Base-by-base conservation (phyloP, 176 grass and related monocot genomes). In the Carex cristatella region DNA sequence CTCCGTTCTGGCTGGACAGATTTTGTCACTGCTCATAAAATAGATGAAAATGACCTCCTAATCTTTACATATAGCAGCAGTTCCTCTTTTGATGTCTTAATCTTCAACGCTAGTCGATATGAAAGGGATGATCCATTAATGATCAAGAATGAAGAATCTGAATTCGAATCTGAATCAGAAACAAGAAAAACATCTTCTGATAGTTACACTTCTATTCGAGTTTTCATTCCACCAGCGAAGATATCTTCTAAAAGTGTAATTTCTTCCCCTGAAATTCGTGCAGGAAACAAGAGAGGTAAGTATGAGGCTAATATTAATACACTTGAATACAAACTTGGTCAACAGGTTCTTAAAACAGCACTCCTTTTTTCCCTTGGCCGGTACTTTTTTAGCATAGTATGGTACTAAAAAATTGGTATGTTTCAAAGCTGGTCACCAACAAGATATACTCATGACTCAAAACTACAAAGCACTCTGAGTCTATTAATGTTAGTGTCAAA, bases 21-120 rank as follows among this genome's bases (percentile, higher is more conserved):
- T 79, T 92, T 94, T 83, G 86, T 42, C 55, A 85, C 71, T 85
- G 88, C 67, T 68, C 84, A 94, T 64, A 53, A 71, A 6, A 2
- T 90, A 65, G 69, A 80, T 65, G 75, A 84, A 61, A 88, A 90
- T 57, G 92, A 92, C 23, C 33, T 87, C 27, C 62, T 94, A 37
- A 2, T 94, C 59, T 92, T 92, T 81, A 83, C 59, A 49, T 90
- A 81, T 86, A 70, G 18, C 1, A 81, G 81, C 37, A 79, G 14
- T 6, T 85, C 57, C n/a, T 85, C 46, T 61, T 92, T 92, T 86
- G 49, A 90, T 38, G 86, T 94, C 2, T 1, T 69, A 4, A 87
- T 90, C 46, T 94, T 92, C 4, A 86, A 88, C 4, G 57, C 37
- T 4, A 81, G n/a, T 74, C 88, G 90, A 1, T 92, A 86, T 11